phyloP scores from a whole-genome alignment of 164 flowering plant species.

The Aristolochia contorta region DNA sequence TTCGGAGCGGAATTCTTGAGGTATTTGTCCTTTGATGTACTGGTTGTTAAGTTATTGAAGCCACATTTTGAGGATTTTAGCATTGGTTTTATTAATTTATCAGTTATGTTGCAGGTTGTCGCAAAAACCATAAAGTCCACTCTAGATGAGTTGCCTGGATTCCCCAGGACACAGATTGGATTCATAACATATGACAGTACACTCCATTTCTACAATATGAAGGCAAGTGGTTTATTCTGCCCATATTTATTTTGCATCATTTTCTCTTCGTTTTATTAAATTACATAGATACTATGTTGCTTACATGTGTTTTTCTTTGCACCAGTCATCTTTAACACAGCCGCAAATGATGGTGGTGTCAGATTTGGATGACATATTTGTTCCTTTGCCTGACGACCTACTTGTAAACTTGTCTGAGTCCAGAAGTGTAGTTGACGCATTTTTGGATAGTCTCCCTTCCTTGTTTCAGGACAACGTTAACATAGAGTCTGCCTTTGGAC shows the following conservation, averaged over 20 bases:
- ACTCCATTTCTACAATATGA: conserved; percentile 89
- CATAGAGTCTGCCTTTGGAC: conserved; percentile 97
- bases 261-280: no score
- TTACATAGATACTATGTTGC: no score
- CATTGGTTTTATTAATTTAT: background rate
- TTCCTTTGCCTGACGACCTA: conserved; percentile 96
- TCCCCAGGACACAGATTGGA: conserved; percentile 90
- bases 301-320: conserved; percentile 17
- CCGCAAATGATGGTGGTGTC: conserved; percentile 99
- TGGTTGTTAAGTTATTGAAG: background rate
- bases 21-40: conserved; percentile 29
- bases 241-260: background rate
- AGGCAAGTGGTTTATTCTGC: conserved; percentile 43
- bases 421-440: conserved; percentile 76
- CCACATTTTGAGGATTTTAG: background rate
- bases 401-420: conserved; percentile 96
- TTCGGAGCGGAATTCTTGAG: conserved; percentile 95
- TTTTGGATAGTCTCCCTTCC: conserved; percentile 88
- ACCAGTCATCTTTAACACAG: conserved; percentile 90
- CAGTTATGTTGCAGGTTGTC: conserved; percentile 41
- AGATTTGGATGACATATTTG: conserved; percentile 88
- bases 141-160: conserved; percentile 84
- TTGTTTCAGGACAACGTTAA: conserved; percentile 84
- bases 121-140: conserved; percentile 87
- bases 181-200: conserved; percentile 96